A percentile compares a stretch with the other conserved stretches of the same genome.
Evolutionary conservation across 352 stramenopile genomes (phyloP).

Genomic region (Sclerospora graminicola): DNA sequence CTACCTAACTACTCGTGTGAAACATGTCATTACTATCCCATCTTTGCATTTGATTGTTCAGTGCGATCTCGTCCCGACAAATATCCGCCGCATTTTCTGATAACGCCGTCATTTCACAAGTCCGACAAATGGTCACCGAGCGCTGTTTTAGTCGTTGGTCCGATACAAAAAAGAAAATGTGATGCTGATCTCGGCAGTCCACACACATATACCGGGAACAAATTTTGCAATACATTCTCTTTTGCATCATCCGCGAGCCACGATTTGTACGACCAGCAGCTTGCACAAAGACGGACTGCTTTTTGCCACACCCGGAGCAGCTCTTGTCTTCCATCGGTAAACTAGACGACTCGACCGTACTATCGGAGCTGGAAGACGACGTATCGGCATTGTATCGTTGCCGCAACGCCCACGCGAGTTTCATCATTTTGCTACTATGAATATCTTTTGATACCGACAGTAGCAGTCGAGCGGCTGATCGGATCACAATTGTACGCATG

Average conservation of each 20-base stretch:
- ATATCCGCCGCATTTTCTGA: slow-evolving; percentile 10
- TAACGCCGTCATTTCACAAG: slow-evolving; percentile 11
- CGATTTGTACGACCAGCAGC: slow-evolving; percentile 11
- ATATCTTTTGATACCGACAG: slow-evolving; percentile 27
- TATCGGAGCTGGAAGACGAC: slow-evolving; percentile 8
- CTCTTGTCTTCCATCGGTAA: neutral
- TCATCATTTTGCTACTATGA: slow-evolving; percentile 53
- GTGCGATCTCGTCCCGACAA: slow-evolving; percentile 12
- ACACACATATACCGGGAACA: slow-evolving; percentile 37
- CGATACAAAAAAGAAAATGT: slow-evolving; percentile 21
- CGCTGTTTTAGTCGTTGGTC: slow-evolving; percentile 20
- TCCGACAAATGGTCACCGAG: slow-evolving; percentile 20
- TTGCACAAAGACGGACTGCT: slow-evolving; percentile 17
- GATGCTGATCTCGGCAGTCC: slow-evolving; percentile 33
- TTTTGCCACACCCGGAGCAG: neutral
- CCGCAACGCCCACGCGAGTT: slow-evolving; percentile 42
- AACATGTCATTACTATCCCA: slow-evolving; percentile 10
- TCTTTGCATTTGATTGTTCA: slow-evolving; percentile 6
- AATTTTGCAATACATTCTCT: slow-evolving; percentile 24
- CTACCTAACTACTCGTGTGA: too few species aligned
- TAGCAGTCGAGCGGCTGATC: slow-evolving; percentile 20
- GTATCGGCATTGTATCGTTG: slow-evolving; percentile 9
- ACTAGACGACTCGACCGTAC: slow-evolving; percentile 4
- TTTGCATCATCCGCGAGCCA: slow-evolving; percentile 14
- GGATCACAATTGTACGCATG: slow-evolving; percentile 24